A percentile compares a stretch with the other conserved stretches of the same genome.
Evolutionary conservation across 2,329 filamentous ascomycete species (phyloP).

Genomic region (Verruconis gallopava): DNA sequence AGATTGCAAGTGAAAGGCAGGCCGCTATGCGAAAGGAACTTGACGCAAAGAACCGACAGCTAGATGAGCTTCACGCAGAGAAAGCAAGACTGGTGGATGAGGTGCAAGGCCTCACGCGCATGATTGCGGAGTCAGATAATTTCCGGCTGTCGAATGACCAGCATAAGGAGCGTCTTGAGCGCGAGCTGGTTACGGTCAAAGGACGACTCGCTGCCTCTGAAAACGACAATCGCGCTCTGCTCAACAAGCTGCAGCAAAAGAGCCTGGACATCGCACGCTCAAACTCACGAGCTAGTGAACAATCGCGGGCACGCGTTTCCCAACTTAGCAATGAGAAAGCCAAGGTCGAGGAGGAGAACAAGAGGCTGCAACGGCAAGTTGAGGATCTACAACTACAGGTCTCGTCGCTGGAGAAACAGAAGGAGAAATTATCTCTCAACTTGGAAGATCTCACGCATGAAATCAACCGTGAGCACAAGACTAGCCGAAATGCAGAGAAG

Average conservation of each 20-base stretch:
- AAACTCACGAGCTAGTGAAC: constrained; percentile 72
- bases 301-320: constrained; percentile 61
- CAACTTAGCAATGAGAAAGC: constrained; percentile 72
- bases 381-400: constrained; percentile 74
- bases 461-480: constrained; percentile 77
- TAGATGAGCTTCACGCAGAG: constrained; percentile 70
- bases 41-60: constrained; percentile 60
- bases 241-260: constrained; percentile 96
- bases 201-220: constrained; percentile 83
- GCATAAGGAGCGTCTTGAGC: constrained; percentile 82
- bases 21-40: constrained; percentile 65
- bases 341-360: constrained; percentile 70
- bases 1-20: constrained; percentile 68
- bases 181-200: constrained; percentile 82
- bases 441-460: constrained; percentile 91
- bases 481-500: constrained; percentile 81
- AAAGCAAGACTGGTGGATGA: constrained; percentile 62
- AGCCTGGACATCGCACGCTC: constrained; percentile 90
- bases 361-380: constrained; percentile 68
- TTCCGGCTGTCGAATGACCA: constrained; percentile 87
- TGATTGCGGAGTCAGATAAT: constrained; percentile 78
- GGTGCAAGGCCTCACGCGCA: constrained; percentile 73
- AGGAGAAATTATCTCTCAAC: constrained; percentile 79
- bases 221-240: constrained; percentile 86
- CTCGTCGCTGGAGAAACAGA: constrained; percentile 79